Evolutionary conservation across 2,329 filamentous ascomycete species (phyloP).

Genomic region (Cladosporium sphaerospermum): DNA sequence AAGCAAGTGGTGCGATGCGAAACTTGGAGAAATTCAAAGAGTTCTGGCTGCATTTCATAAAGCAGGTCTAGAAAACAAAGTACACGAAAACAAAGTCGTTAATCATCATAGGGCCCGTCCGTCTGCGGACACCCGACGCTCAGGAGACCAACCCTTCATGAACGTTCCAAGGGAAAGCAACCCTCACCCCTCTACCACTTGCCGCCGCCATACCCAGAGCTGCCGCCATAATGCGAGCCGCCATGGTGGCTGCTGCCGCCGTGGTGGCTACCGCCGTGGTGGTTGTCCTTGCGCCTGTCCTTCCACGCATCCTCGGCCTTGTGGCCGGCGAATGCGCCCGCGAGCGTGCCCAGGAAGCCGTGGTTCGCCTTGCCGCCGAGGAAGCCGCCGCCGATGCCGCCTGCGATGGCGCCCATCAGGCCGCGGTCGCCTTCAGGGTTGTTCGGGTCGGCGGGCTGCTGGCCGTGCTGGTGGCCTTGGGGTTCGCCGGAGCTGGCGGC

Average conservation of each 20-base stretch:
- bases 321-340: slow-evolving; percentile 51
- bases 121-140: neutral
- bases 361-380: slow-evolving; percentile 53
- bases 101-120: neutral
- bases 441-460: slow-evolving; percentile 37
- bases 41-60: no score
- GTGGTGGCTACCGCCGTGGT: slow-evolving; percentile 12
- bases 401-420: slow-evolving; percentile 51
- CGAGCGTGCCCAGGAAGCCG: slow-evolving; percentile 51
- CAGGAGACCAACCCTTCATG: neutral
- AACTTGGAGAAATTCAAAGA: no score
- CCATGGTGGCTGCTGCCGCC: neutral
- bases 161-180: neutral
- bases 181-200: slow-evolving; percentile 1
- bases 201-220: slow-evolving; percentile 4
- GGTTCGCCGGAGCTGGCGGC: slow-evolving; percentile 27
- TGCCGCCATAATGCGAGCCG: neutral
- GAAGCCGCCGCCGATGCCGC: slow-evolving; percentile 51
- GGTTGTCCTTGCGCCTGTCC: slow-evolving; percentile 29
- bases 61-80: neutral
- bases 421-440: slow-evolving; percentile 51
- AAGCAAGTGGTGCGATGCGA: no score
- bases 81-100: slow-evolving; percentile 5
- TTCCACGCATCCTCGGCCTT: slow-evolving; percentile 51
- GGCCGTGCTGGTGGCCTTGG: slow-evolving; percentile 32